Evolutionary conservation across 768 basidiomycete species (phyloP), one percentile per base, ranked within the genome.

Genomic region (Paxillus rubicundulus): DNA sequence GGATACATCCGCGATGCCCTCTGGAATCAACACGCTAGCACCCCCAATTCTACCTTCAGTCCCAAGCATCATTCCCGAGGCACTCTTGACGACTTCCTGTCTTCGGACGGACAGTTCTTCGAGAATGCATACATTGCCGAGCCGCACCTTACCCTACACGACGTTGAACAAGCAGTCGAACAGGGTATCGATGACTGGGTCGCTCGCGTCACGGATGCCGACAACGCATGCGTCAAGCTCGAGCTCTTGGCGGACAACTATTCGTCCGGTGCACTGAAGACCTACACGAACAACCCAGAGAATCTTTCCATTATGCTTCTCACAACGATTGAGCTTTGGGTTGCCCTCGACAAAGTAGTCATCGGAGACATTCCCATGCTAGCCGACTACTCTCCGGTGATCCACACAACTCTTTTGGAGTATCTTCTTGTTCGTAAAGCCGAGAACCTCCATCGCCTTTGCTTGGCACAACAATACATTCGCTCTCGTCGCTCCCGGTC

Each of bases 231-330:
- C 2, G 33, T 44, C 6, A 32, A 48, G 8, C 53, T 68, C 10
- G 66, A 61, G 49, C 40, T 57, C 0, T 67, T 66, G 32, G 66
- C 66, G 9, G 45, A 45, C n/a, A 41, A 53, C 4, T 73, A 77
- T 39, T 61, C 62, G 1, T 55, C 54, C 1, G 40, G 63, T 0
- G 70, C 77, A 0, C 21, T 38, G 30, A 17, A 9, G 0, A 49
- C 47, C 2, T 77, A 76, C 41, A 34, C 46, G 9, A 54, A 55
- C 10, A 75, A 70, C 28, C 72, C 77, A 2, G 77, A 79, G 45
- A 57, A 66, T 28, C 36, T 66, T 4, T 80, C 78, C 0, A 48
- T 74, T 2, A 76, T 82, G 71, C 54, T 81, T 38, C 59, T 82
- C 42, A 67, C 65, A 1, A 50, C 45, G 9, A 20, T 67, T 9